phyloP scores from a whole-genome alignment of 305 asterid genomes.

The Fraxinus baroniana region DNA sequence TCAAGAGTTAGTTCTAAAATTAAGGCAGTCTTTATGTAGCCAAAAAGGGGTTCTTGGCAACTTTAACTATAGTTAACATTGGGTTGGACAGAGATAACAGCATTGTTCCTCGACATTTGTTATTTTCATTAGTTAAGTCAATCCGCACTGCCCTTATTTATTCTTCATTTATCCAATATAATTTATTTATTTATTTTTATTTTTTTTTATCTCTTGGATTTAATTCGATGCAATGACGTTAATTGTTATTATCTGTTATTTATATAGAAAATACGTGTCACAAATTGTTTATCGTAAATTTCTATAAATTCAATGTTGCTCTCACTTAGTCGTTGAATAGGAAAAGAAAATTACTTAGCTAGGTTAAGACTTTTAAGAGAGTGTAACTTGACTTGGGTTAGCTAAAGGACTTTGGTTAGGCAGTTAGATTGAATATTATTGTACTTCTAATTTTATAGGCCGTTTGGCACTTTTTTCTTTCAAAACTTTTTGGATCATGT shows the following conservation, averaged over 20 bases:
- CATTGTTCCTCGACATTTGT: neutral
- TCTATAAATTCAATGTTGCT: neutral
- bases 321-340: neutral
- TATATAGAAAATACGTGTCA: neutral
- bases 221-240: neutral
- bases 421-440: neutral
- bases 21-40: conserved; percentile 26
- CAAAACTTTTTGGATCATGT: neutral
- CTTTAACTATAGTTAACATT: neutral
- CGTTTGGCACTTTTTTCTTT: neutral
- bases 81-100: neutral
- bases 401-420: neutral
- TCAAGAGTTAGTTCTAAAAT: conserved; percentile 54
- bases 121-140: neutral
- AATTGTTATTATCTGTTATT: neutral
- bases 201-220: neutral
- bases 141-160: neutral
- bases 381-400: neutral
- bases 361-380: neutral
- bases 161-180: neutral
- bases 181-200: too few relatives aligned
- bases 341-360: neutral
- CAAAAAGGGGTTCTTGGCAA: neutral
- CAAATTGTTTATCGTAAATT: neutral
- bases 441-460: neutral